Conservation (phyloP, 2,329 filamentous ascomycete species). For the Aspergillus melleus region DNA sequence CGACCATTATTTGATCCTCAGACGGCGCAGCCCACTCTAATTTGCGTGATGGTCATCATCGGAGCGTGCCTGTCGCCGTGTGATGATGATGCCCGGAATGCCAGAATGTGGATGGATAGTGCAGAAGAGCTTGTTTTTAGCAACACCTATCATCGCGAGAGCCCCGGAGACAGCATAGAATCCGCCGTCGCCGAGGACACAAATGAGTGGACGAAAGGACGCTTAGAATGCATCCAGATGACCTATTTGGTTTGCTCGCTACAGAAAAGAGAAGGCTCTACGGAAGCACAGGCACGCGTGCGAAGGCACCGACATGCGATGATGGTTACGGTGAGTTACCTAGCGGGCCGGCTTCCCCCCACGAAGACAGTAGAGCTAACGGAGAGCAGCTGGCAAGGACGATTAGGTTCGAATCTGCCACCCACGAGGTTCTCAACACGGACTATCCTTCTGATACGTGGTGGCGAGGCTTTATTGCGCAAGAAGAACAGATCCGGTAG, state of each 20-base stretch:
- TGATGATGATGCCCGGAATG: slow-evolving; percentile 11
- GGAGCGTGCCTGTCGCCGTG: slow-evolving; percentile 28
- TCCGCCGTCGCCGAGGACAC: neutral
- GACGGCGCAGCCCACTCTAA: slow-evolving; percentile 13
- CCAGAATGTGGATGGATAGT: slow-evolving; percentile 22
- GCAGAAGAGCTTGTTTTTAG: slow-evolving; percentile 25
- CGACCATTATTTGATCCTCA: slow-evolving; percentile 23
- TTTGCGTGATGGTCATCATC: slow-evolving; percentile 29
- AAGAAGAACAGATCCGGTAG: slow-evolving; percentile 29
- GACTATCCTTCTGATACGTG: slow-evolving; percentile 12
- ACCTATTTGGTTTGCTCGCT: slow-evolving; percentile 25
- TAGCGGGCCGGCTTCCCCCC: no score
- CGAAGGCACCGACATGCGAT: slow-evolving; percentile 23
- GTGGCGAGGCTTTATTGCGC: slow-evolving; percentile 23
- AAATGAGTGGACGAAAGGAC: slow-evolving; percentile 12
- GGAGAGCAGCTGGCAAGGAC: slow-evolving; percentile 17
- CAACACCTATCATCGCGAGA: slow-evolving; percentile 13
- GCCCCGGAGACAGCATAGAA: neutral
- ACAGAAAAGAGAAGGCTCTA: slow-evolving; percentile 26
- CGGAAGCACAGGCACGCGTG: slow-evolving; percentile 19
- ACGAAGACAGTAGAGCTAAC: neutral
- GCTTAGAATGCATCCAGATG: slow-evolving; percentile 22
- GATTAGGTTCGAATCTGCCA: slow-evolving; percentile 17
- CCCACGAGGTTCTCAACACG: slow-evolving; percentile 12
- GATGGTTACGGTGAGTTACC: slow-evolving; percentile 22